Conservation (phyloP, 345 rosid species). For the Salix exigua region DNA sequence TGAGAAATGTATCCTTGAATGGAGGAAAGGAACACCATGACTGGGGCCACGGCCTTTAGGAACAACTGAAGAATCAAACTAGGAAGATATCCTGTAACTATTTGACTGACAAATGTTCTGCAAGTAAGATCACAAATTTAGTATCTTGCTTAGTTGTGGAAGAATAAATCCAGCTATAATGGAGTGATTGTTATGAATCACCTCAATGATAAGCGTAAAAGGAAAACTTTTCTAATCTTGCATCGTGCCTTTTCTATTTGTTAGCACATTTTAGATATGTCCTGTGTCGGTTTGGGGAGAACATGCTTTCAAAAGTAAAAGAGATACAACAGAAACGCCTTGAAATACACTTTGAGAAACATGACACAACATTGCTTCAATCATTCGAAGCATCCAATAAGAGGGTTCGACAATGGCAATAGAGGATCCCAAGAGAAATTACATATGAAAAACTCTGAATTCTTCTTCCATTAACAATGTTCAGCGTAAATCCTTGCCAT, state of each 20-base stretch:
- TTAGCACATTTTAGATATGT: not conserved
- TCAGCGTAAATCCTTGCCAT: not conserved
- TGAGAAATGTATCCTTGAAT: constrained; percentile 85
- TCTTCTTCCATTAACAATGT: not conserved
- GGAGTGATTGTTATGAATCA: not conserved
- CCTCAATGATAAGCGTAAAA: not conserved
- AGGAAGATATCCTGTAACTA: constrained; percentile 90
- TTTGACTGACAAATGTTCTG: constrained; percentile 72
- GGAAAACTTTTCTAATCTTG: not conserved
- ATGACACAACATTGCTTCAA: not conserved
- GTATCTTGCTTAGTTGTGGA: constrained; percentile 1
- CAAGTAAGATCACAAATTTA: constrained; percentile 32
- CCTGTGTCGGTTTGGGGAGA: not conserved
- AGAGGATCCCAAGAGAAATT: not conserved
- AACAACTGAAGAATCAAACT: constrained; percentile 79
- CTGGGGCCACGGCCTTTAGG: constrained; percentile 79
- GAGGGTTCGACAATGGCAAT: not conserved
- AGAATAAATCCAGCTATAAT: not conserved
- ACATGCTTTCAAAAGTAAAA: not conserved
- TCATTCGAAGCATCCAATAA: not conserved
- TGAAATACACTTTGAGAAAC: not conserved
- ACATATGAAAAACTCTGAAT: not conserved
- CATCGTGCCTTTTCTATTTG: not conserved
- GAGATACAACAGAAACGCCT: not conserved
- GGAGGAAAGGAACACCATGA: constrained; percentile 89